phyloP scores from a whole-genome alignment of 345 rosid genomes.

The Lepidium aucheri region DNA sequence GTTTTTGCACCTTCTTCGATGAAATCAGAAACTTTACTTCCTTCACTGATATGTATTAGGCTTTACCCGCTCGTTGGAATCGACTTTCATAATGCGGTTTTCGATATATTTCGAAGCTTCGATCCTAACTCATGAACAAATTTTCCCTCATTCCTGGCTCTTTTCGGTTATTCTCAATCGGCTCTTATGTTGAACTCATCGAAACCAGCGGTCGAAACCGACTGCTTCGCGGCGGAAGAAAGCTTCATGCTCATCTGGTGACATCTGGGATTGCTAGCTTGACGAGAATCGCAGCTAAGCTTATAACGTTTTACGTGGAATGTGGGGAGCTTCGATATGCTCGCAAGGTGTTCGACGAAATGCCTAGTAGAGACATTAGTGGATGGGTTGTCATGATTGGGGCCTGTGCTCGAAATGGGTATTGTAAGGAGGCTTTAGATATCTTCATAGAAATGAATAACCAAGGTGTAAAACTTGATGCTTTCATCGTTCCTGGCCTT shows the following conservation, averaged over 20 bases:
- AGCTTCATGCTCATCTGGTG: conserved; percentile 53
- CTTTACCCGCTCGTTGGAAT: conserved; percentile 2
- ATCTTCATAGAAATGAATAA: conserved; percentile 44
- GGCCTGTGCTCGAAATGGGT: conserved; percentile 51
- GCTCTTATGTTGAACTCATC: conserved; percentile 31
- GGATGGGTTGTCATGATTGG: conserved; percentile 51
- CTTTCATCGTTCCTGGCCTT: conserved; percentile 61
- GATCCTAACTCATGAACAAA: conserved; percentile 2
- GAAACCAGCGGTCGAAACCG: conserved; percentile 31
- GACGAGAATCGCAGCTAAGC: conserved; percentile 42
- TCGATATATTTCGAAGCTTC: conserved; percentile 2
- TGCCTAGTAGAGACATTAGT: conserved; percentile 38
- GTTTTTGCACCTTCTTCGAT: not conserved
- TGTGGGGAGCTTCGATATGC: conserved; percentile 38
- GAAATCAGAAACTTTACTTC: not conserved
- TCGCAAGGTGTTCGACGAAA: conserved; percentile 60
- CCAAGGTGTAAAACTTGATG: conserved; percentile 35
- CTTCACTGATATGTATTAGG: not conserved
- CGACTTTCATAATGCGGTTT: not conserved
- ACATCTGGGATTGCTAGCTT: conserved; percentile 29
- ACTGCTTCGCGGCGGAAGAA: conserved; percentile 31
- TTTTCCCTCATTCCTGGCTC: conserved; percentile 19
- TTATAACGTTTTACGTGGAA: conserved; percentile 39
- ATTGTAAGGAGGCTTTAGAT: conserved; percentile 37
- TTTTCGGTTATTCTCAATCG: conserved; percentile 28